Evolutionary conservation across 345 rosid species (phyloP).

Genomic region (Brassica cretica): DNA sequence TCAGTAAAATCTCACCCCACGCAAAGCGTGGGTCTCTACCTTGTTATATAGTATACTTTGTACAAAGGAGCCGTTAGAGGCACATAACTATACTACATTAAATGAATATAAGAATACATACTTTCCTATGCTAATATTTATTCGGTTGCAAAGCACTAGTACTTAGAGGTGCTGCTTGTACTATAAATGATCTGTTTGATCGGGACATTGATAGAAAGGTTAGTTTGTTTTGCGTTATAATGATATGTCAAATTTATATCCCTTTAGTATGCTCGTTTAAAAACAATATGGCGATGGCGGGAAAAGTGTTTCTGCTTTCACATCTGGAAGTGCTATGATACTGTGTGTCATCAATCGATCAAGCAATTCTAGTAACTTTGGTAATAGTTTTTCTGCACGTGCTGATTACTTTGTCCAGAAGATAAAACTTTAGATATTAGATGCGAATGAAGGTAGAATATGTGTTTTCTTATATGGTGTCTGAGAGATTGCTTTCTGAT

Average conservation of each 20-base stretch:
- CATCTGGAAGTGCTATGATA: constrained; percentile 10
- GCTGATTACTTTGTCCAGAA: background rate
- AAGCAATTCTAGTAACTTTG: background rate
- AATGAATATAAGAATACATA: no score
- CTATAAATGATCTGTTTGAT: constrained; percentile 90
- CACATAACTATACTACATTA: no score
- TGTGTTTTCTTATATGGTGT: background rate
- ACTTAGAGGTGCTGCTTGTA: constrained; percentile 90
- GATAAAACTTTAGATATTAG: background rate
- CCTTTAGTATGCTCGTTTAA: background rate
- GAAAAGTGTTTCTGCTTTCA: background rate
- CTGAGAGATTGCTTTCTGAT: constrained; percentile 16
- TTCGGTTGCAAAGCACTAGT: constrained; percentile 86
- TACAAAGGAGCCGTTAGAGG: no score
- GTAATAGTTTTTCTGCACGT: background rate
- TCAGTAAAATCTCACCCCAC: no score
- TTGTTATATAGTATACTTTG: no score
- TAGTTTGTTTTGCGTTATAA: background rate
- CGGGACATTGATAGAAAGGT: constrained; percentile 85
- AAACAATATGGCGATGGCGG: background rate
- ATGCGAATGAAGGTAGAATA: constrained; percentile 6
- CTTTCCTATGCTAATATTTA: no score
- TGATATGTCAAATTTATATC: background rate
- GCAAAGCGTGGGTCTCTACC: no score
- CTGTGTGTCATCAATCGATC: no score